phyloP scores from a whole-genome alignment of 805 yeast genomes.

The Zygotorulaspora sp. region DNA sequence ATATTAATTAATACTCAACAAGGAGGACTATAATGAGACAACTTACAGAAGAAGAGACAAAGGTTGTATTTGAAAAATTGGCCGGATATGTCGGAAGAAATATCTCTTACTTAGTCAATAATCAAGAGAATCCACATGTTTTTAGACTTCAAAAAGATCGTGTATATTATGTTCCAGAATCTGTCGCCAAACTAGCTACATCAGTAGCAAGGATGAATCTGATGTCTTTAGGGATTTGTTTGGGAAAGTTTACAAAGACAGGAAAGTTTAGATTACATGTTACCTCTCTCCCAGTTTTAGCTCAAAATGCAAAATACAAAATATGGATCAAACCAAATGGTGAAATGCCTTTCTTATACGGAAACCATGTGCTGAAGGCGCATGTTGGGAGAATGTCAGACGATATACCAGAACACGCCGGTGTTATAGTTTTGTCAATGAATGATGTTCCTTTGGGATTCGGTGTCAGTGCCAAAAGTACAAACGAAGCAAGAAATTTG shows the following conservation, averaged over 20 bases:
- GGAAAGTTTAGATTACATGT: slow-evolving; percentile 94
- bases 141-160: slow-evolving; percentile 94
- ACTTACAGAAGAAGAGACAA: slow-evolving; percentile 94
- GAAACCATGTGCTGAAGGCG: slow-evolving; percentile 94
- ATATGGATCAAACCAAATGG: slow-evolving; percentile 96
- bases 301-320: slow-evolving; percentile 87
- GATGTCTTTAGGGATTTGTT: slow-evolving; percentile 89
- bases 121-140: slow-evolving; percentile 78
- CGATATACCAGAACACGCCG: slow-evolving; percentile 97
- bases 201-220: slow-evolving; percentile 82
- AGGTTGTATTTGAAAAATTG: slow-evolving; percentile 89
- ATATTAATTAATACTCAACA: too few species aligned
- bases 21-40: slow-evolving; percentile 95
- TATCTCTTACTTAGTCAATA: slow-evolving; percentile 80
- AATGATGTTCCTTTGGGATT: slow-evolving; percentile 89
- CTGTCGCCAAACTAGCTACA: slow-evolving; percentile 81
- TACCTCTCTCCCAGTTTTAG: slow-evolving; percentile 78
- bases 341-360: slow-evolving; percentile 96
- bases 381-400: slow-evolving; percentile 96
- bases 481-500: slow-evolving; percentile 77
- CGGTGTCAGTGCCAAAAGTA: slow-evolving; percentile 90
- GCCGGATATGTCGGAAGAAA: slow-evolving; percentile 97
- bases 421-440: slow-evolving; percentile 89
- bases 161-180: slow-evolving; percentile 86
- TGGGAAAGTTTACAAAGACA: slow-evolving; percentile 96